phyloP scores from a whole-genome alignment of 768 basidiomycete genomes.

The Lactarius sp. region DNA sequence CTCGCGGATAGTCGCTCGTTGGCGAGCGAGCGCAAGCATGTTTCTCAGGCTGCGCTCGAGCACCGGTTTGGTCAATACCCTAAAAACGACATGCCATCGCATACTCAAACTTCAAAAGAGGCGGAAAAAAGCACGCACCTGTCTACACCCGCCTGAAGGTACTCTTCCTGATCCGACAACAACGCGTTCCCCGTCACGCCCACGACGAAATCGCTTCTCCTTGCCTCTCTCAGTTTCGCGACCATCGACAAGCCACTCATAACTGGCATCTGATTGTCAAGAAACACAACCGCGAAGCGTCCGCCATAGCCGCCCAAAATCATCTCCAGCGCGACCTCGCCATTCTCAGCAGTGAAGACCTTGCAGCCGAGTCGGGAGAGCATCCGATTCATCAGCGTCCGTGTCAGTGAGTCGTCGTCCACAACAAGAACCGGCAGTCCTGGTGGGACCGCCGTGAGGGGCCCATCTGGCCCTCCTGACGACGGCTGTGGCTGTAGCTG shows the following conservation, averaged over 20 bases:
- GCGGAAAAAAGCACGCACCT: constrained; percentile 41
- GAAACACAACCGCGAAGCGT: constrained; percentile 44
- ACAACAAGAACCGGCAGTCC: constrained; percentile 70
- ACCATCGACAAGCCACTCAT: constrained; percentile 71
- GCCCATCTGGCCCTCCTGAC: constrained; percentile 14
- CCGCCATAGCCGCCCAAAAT: constrained; percentile 43
- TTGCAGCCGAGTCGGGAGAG: constrained; percentile 72
- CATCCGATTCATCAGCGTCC: constrained; percentile 75
- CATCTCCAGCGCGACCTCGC: constrained; percentile 69
- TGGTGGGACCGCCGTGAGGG: constrained; percentile 36
- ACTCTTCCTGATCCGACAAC: constrained; percentile 53
- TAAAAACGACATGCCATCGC: constrained; percentile 29
- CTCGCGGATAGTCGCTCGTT: constrained; percentile 33
- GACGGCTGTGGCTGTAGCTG: not conserved
- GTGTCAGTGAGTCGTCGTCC: constrained; percentile 77
- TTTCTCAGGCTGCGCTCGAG: constrained; percentile 47
- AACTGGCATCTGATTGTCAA: constrained; percentile 81
- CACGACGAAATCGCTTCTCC: constrained; percentile 73
- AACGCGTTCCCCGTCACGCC: constrained; percentile 61
- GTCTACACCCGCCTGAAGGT: constrained; percentile 70
- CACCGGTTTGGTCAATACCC: constrained; percentile 78
- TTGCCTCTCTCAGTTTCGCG: constrained; percentile 55
- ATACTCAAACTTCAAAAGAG: not conserved
- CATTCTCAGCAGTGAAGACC: constrained; percentile 82
- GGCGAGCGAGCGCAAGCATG: constrained; percentile 40